Conservation (phyloP, 2,329 filamentous ascomycete species). For the Escovopsis weberi region DNA sequence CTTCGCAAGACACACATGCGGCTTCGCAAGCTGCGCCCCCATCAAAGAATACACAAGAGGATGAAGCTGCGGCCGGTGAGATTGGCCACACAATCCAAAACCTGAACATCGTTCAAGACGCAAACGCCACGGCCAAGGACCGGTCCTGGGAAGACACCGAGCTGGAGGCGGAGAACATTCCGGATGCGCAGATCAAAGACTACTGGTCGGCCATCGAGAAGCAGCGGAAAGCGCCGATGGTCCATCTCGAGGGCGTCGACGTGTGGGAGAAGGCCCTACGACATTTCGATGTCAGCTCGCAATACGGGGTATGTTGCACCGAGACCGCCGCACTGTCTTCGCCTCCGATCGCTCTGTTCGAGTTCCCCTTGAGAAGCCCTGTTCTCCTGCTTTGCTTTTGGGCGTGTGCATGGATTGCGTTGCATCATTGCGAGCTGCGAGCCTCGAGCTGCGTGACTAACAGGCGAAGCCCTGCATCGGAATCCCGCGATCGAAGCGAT, state of each 20-base stretch:
- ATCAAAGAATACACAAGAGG: background rate
- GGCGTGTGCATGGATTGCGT: background rate
- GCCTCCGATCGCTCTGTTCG: background rate
- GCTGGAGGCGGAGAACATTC: slow-evolving; percentile 47
- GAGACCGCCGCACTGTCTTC: background rate
- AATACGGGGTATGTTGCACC: slow-evolving; percentile 70
- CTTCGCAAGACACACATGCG: no score
- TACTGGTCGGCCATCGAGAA: slow-evolving; percentile 69
- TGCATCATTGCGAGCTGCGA: no score
- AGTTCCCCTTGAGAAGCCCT: background rate
- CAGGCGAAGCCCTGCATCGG: slow-evolving; percentile 66
- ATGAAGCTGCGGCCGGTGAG: slow-evolving; percentile 3
- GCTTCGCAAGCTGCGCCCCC: no score
- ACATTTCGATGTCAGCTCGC: slow-evolving; percentile 82
- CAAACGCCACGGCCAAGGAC: slow-evolving; percentile 14
- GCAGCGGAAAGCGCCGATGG: slow-evolving; percentile 49
- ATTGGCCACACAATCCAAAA: slow-evolving; percentile 5
- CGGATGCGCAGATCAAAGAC: slow-evolving; percentile 51
- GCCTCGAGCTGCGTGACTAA: background rate
- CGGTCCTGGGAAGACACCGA: slow-evolving; percentile 31
- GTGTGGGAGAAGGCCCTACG: slow-evolving; percentile 74
- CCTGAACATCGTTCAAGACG: slow-evolving; percentile 5
- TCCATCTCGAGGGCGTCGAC: slow-evolving; percentile 63
- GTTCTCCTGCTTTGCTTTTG: no score
- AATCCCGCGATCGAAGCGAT: slow-evolving; percentile 65